Conservation (phyloP, 2,329 filamentous ascomycete genomes). For the Penicillium psychrosexuale region DNA sequence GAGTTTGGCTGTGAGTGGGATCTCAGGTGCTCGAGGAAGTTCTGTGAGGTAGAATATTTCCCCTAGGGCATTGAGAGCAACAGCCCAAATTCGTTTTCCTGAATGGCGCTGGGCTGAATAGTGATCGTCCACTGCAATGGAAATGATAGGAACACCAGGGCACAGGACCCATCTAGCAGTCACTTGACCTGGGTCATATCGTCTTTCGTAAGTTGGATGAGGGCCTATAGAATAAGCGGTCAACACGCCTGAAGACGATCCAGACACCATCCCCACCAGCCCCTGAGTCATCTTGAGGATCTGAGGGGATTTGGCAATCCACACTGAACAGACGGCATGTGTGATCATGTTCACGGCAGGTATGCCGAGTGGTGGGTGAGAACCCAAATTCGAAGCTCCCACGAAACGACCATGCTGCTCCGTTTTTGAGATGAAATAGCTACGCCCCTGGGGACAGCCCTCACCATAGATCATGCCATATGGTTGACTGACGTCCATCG, state of each 20-base stretch:
- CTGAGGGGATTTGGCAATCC: conserved; percentile 79
- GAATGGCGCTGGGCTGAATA: conserved; percentile 69
- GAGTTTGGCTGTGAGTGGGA: conserved; percentile 43
- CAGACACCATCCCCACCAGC: conserved; percentile 76
- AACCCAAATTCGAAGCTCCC: conserved; percentile 57
- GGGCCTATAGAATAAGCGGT: conserved; percentile 74
- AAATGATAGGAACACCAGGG: conserved; percentile 87
- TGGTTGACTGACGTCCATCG: conserved; percentile 84
- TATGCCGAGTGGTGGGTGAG: conserved; percentile 67
- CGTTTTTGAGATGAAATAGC: conserved; percentile 70
- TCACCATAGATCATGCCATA: conserved; percentile 83
- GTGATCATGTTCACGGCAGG: conserved; percentile 68
- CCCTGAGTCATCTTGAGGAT: conserved; percentile 71
- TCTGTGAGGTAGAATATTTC: conserved; percentile 84
- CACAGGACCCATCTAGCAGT: conserved; percentile 87
- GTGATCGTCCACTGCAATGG: conserved; percentile 77
- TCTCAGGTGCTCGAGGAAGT: conserved; percentile 57
- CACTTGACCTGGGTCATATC: conserved; percentile 69
- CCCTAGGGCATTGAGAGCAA: conserved; percentile 87
- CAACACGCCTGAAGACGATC: conserved; percentile 78
- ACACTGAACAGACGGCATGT: conserved; percentile 74
- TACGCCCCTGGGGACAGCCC: conserved; percentile 76
- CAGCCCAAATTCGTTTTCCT: conserved; percentile 77
- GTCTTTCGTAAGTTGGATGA: conserved; percentile 57
- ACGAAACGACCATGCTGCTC: conserved; percentile 78